A percentile compares a stretch with the other conserved stretches of the same genome.
Conservation (phyloP, 1,139 yeast genomes). For the Protomyces macrosporus region DNA sequence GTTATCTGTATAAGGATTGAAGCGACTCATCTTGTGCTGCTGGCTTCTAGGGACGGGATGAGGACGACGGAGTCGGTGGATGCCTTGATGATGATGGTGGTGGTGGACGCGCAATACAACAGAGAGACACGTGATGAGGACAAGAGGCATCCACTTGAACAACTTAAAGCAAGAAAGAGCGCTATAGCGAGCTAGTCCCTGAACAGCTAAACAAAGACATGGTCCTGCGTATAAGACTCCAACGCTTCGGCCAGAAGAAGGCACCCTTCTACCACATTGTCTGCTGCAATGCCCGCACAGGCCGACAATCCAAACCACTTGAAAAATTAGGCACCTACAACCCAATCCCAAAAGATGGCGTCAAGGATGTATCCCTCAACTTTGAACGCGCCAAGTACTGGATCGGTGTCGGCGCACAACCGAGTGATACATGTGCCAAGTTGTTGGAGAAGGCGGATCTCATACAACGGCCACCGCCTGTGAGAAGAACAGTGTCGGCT, state of each 20-base stretch:
- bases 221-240: slow-evolving; percentile 71
- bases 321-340: slow-evolving; percentile 94
- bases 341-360: slow-evolving; percentile 71
- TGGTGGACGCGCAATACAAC: too few species aligned
- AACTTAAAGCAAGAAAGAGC: too few species aligned
- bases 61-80: too few species aligned
- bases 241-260: slow-evolving; percentile 85
- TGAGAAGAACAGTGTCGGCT: not conserved
- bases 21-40: slow-evolving; percentile 6
- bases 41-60: too few species aligned
- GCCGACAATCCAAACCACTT: slow-evolving; percentile 78
- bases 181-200: too few species aligned
- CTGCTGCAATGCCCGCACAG: slow-evolving; percentile 66
- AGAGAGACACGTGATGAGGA: too few species aligned
- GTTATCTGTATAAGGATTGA: slow-evolving; percentile 45
- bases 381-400: slow-evolving; percentile 92
- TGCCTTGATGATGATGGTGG: too few species aligned
- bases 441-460: slow-evolving; percentile 65
- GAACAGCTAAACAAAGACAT: slow-evolving; percentile 17
- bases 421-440: slow-evolving; percentile 73
- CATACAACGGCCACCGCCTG: not conserved
- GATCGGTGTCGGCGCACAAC: slow-evolving; percentile 98
- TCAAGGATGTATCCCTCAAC: slow-evolving; percentile 75
- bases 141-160: too few species aligned
- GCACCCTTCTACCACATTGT: slow-evolving; percentile 89